phyloP scores from a whole-genome alignment of 352 stramenopile genomes.

The Phytopythium helicoides region DNA sequence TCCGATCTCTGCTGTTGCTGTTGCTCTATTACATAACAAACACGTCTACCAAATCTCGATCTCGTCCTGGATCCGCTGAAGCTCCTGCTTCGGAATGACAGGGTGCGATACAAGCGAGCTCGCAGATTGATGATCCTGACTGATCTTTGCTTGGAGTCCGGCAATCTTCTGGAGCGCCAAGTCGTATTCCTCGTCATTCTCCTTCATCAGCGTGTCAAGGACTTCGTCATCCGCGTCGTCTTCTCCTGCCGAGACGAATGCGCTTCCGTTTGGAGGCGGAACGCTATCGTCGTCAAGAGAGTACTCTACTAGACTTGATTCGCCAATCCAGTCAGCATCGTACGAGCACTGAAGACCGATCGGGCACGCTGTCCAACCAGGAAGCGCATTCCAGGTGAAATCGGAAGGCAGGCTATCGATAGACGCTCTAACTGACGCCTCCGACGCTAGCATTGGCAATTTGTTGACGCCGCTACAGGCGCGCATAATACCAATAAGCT shows the following conservation, averaged over 20 bases:
- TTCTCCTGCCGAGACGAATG: constrained; percentile 31
- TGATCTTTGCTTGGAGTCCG: constrained; percentile 37
- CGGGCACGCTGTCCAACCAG: constrained; percentile 36
- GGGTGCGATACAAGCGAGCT: constrained; percentile 35
- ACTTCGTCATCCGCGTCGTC: constrained; percentile 14
- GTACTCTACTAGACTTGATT: constrained; percentile 27
- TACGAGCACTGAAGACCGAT: constrained; percentile 47
- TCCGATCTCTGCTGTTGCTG: no score
- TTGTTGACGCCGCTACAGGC: constrained; percentile 53
- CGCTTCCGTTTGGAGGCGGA: constrained; percentile 14
- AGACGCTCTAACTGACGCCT: constrained; percentile 18
- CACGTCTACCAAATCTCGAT: constrained; percentile 73
- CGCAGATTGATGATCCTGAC: constrained; percentile 45
- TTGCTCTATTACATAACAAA: no score
- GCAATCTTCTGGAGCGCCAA: constrained; percentile 26
- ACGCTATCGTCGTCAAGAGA: constrained; percentile 48
- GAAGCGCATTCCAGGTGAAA: constrained; percentile 32
- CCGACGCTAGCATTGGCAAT: constrained; percentile 26
- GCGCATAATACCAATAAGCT: constrained; percentile 32
- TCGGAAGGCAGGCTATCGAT: constrained; percentile 8
- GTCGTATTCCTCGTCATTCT: constrained; percentile 41
- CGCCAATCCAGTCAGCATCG: constrained; percentile 5
- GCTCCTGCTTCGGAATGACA: constrained; percentile 63
- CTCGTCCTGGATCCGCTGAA: constrained; percentile 69
- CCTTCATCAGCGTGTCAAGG: constrained; percentile 4